Evolutionary conservation across 1,284 basidiomycete species (phyloP), one percentile per base, ranked within the genome.

Genomic region (Malassezia yamatoensis): DNA sequence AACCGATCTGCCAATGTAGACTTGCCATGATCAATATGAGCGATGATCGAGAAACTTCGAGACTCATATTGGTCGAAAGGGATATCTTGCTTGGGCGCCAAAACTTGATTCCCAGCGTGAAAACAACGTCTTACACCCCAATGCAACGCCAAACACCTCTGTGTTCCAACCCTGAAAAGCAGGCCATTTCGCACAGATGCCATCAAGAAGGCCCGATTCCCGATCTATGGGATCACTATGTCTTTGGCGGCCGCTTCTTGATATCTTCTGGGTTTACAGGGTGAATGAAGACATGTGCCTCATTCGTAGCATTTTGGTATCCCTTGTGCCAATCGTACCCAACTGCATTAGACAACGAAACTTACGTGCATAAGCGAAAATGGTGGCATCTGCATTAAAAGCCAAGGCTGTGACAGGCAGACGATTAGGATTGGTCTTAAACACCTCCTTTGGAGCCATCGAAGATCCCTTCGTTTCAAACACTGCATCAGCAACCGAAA

Each of bases 11-110:
- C 72, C 2, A 75, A 58, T 12, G 74, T 74, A 11, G 68, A 71
- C 45, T 75, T 75, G 34, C 74, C 74, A 54, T 75, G 74, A 51
- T 75, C 74, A 35, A 75, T 72, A 58, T 75, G 72, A 33, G 70
- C 70, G 49, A 71, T 69, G 59, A 72, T 72, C 29, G 67, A 72
- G 51, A 72, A 72, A 0, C 68, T 64, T 10, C 67, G 59, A 3
- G 67, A 64, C 44, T 69, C 67, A 16, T 65, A 62, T 10, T 45
- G 48, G 51, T 69, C 67, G 38, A 62, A 68, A 15, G 59, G 16
- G 24, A 45, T 45, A 24, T 45, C 43, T 16, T 45, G 21, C 16
- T 45, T 45, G 24, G 24, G 7, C 24, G 24, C 24, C 24, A 29
- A 29, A 29, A 29, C 24, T 29, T 29, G 24, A 3, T 29, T 29